Conservation (phyloP, 176 grass and related monocot species). For the Oryza punctata region DNA sequence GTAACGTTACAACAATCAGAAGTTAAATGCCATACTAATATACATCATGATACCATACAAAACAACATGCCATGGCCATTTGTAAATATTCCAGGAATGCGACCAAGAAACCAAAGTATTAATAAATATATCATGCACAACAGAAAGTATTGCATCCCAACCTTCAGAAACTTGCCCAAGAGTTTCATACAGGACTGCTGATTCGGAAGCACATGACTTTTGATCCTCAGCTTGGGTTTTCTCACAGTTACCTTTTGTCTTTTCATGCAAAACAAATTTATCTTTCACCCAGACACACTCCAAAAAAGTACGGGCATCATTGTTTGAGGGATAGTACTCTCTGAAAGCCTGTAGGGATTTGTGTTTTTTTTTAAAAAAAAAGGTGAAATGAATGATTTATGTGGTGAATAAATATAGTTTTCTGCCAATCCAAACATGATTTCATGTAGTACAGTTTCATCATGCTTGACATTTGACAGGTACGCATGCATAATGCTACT, state of each 20-base stretch:
- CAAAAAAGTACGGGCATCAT: slow-evolving; percentile 32
- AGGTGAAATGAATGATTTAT: not conserved
- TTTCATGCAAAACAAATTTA: slow-evolving; percentile 71
- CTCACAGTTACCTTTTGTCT: slow-evolving; percentile 32
- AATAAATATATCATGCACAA: not conserved
- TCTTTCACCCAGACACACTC: slow-evolving; percentile 71
- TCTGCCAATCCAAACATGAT: slow-evolving; percentile 15
- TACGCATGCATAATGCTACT: slow-evolving; percentile 5
- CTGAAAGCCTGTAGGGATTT: slow-evolving; percentile 56
- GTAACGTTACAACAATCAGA: not conserved
- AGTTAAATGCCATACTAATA: not conserved
- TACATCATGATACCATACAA: not conserved
- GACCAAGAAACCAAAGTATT: slow-evolving; percentile 13
- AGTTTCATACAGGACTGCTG: slow-evolving; percentile 54
- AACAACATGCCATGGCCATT: not conserved
- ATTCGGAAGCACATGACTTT: slow-evolving; percentile 11
- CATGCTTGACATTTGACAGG: slow-evolving; percentile 13
- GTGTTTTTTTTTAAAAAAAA: not conserved
- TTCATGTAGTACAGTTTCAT: not conserved
- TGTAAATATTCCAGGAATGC: not conserved
- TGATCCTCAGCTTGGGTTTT: slow-evolving; percentile 40
- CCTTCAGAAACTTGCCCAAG: slow-evolving; percentile 44
- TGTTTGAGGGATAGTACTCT: slow-evolving; percentile 59
- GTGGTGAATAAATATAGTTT: not conserved
- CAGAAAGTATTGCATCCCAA: slow-evolving; percentile 30